Percentiles rank a stretch among this genome's conserved stretches.
Evolutionary conservation across 208 protist genomes (phyloP).

Genomic region (Leishmania turanica): DNA sequence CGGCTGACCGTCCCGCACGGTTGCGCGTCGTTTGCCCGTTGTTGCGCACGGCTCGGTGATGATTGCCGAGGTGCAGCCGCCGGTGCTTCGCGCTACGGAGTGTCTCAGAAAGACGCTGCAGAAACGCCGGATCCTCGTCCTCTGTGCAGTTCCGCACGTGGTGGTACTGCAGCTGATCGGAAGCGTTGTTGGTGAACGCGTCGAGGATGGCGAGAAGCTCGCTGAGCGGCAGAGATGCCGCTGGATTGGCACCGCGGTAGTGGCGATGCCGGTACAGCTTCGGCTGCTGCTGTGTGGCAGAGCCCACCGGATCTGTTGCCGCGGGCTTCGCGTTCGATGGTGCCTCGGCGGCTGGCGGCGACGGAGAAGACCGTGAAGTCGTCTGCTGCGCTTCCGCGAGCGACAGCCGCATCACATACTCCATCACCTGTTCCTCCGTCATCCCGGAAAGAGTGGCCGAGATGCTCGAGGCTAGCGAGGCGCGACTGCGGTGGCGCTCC

Average conservation of each 20-base stretch:
- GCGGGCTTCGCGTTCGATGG: not conserved
- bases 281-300: not conserved
- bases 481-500: not conserved
- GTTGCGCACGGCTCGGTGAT: slow-evolving; percentile 63
- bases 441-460: slow-evolving; percentile 19
- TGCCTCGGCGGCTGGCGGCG: not conserved
- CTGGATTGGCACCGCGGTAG: slow-evolving; percentile 17
- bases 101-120: slow-evolving; percentile 59
- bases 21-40: slow-evolving; percentile 63
- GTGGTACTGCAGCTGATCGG: slow-evolving; percentile 38
- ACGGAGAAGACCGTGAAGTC: not conserved
- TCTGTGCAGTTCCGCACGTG: slow-evolving; percentile 45
- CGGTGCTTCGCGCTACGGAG: slow-evolving; percentile 64
- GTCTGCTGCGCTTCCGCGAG: slow-evolving; percentile 21
- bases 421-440: slow-evolving; percentile 39
- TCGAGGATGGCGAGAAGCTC: slow-evolving; percentile 70
- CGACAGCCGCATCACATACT: slow-evolving; percentile 44
- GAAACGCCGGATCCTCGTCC: slow-evolving; percentile 51
- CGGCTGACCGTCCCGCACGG: slow-evolving; percentile 23
- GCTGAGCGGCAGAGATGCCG: slow-evolving; percentile 35
- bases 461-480: not conserved
- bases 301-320: not conserved
- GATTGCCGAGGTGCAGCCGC: slow-evolving; percentile 61
- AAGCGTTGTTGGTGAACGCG: slow-evolving; percentile 57
- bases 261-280: slow-evolving; percentile 5